Percentiles rank a stretch among this genome's conserved stretches.
Conservation (phyloP, 371 early-diverging fungal species). For the Mucor irregularis region DNA sequence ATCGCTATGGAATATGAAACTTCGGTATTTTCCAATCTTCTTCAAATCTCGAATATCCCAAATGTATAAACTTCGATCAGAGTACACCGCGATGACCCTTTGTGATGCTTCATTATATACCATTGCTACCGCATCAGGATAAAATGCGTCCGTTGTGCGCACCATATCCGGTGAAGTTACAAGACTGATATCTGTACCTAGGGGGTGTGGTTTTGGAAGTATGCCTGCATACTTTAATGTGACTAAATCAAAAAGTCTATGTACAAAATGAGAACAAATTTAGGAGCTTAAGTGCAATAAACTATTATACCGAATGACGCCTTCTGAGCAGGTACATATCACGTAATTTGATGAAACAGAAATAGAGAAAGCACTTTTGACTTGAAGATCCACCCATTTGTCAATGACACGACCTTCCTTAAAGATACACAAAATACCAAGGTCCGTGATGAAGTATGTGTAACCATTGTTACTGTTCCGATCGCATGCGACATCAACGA, state of each 20-base stretch:
- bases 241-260: slow-evolving; percentile 69
- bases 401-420: slow-evolving; percentile 66
- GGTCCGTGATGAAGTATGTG: slow-evolving; percentile 63
- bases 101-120: slow-evolving; percentile 45
- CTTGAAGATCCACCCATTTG: slow-evolving; percentile 82
- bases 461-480: slow-evolving; percentile 55
- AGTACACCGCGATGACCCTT: slow-evolving; percentile 62
- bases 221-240: slow-evolving; percentile 72
- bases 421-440: slow-evolving; percentile 71
- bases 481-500: slow-evolving; percentile 68
- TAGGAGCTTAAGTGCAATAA: neutral
- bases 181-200: slow-evolving; percentile 62
- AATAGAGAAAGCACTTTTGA: slow-evolving; percentile 65
- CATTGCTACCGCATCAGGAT: slow-evolving; percentile 66
- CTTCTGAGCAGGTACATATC: slow-evolving; percentile 76
- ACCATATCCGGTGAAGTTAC: slow-evolving; percentile 40
- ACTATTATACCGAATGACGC: slow-evolving; percentile 58
- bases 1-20: slow-evolving; percentile 75
- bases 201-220: slow-evolving; percentile 72
- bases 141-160: slow-evolving; percentile 33
- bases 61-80: slow-evolving; percentile 73
- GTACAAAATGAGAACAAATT: neutral
- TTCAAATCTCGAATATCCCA: slow-evolving; percentile 75
- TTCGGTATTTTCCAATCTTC: slow-evolving; percentile 65
- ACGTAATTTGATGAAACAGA: slow-evolving; percentile 61